Conservation (phyloP, 1,284 basidiomycete species). For the Leccinum fuscescens region DNA sequence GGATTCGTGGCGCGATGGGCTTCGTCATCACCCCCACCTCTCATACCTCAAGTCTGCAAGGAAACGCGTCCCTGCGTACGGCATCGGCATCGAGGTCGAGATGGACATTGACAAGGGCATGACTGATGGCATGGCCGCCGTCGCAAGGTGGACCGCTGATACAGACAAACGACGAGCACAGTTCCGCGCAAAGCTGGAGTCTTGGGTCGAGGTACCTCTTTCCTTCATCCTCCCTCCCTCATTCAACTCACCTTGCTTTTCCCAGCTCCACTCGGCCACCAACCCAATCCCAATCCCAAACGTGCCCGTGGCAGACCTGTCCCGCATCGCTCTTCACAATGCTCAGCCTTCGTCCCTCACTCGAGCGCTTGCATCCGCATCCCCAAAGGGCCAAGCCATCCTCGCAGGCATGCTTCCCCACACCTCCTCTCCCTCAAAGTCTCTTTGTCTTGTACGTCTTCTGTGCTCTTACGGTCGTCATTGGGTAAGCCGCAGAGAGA, state of each 20-base stretch:
- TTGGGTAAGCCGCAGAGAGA: constrained; percentile 62
- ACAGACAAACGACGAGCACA: constrained; percentile 57
- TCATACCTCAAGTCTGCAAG: constrained; percentile 62
- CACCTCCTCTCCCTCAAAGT: constrained; percentile 43
- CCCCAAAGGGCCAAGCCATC: constrained; percentile 55
- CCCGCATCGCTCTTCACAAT: constrained; percentile 45
- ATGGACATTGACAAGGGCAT: constrained; percentile 78
- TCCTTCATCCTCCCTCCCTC: not conserved
- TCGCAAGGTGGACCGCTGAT: constrained; percentile 77
- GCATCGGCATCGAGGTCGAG: constrained; percentile 81
- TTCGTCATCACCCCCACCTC: constrained; percentile 68
- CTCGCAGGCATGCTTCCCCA: constrained; percentile 47
- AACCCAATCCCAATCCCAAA: constrained; percentile 42
- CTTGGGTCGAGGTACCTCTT: constrained; percentile 59
- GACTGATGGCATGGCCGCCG: constrained; percentile 76
- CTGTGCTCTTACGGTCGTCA: constrained; percentile 79
- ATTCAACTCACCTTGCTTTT: constrained; percentile 12
- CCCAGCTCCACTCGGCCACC: constrained; percentile 50
- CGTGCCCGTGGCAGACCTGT: constrained; percentile 65
- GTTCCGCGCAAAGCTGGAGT: constrained; percentile 56
- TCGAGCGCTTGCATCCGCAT: constrained; percentile 64
- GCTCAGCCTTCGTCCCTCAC: constrained; percentile 67
- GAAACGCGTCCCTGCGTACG: constrained; percentile 72
- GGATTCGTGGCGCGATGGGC: constrained; percentile 78
- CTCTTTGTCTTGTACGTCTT: constrained; percentile 65